Percentiles rank a stretch among this genome's conserved stretches.
Evolutionary conservation across 73 alveolate species (phyloP).

Genomic region (Tetrahymena borealis): DNA sequence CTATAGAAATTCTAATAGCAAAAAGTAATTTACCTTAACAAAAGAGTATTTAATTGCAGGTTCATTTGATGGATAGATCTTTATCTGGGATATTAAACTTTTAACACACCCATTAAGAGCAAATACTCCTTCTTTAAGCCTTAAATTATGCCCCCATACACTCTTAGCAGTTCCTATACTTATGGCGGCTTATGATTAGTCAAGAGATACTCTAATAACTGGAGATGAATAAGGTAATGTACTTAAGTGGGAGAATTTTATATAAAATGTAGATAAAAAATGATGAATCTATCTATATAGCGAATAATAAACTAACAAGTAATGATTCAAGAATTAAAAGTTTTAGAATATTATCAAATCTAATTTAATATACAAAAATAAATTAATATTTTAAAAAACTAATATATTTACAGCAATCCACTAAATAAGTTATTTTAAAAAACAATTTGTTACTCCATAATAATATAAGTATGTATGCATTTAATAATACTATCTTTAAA

Average conservation of each 20-base stretch:
- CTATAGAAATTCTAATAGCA: neutral
- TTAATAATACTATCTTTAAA: too few relatives aligned
- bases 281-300: neutral
- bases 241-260: neutral
- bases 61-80: neutral
- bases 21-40: neutral
- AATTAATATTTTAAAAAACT: too few relatives aligned
- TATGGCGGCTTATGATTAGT: neutral
- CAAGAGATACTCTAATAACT: neutral
- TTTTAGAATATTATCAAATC: too few relatives aligned
- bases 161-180: neutral
- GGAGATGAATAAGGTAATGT: neutral
- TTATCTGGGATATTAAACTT: neutral
- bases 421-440: too few relatives aligned
- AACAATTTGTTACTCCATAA: too few relatives aligned
- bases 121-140: neutral
- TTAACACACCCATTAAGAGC: neutral
- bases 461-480: too few relatives aligned
- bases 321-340: neutral
- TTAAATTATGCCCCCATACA: neutral
- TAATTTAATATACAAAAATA: too few relatives aligned
- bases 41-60: neutral
- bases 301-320: neutral
- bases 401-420: too few relatives aligned
- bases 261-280: neutral